Conservation (phyloP, 192 early-diverging fungal species). For the Mortierella alpina region DNA sequence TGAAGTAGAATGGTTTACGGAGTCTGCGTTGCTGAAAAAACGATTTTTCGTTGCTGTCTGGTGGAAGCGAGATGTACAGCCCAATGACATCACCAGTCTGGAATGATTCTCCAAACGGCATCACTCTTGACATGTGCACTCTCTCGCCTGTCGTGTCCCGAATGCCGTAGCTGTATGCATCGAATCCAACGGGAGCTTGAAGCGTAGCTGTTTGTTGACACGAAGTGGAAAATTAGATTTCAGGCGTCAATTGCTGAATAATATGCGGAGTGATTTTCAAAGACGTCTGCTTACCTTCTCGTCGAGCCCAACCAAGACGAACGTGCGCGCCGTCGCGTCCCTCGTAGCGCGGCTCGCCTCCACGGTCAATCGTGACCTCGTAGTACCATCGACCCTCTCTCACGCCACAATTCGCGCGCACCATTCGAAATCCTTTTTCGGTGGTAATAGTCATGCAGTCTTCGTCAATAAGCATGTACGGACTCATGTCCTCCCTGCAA, state of each 20-base stretch:
- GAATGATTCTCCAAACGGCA: slow-evolving; percentile 67
- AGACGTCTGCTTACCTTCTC: slow-evolving; percentile 60
- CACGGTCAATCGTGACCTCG: slow-evolving; percentile 65
- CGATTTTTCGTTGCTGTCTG: slow-evolving; percentile 38
- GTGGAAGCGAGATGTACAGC: slow-evolving; percentile 65
- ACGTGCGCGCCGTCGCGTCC: slow-evolving; percentile 68
- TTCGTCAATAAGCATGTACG: slow-evolving; percentile 64
- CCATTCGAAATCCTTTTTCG: slow-evolving; percentile 72
- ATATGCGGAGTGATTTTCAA: not conserved
- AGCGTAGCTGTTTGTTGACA: slow-evolving; percentile 57
- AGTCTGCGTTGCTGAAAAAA: slow-evolving; percentile 59
- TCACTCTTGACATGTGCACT: slow-evolving; percentile 62
- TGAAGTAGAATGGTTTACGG: slow-evolving; percentile 63
- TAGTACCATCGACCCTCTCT: slow-evolving; percentile 72
- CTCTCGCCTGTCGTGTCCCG: slow-evolving; percentile 73
- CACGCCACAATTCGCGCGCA: slow-evolving; percentile 69
- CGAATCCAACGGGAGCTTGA: slow-evolving; percentile 74
- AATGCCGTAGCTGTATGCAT: slow-evolving; percentile 72
- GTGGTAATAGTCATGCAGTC: slow-evolving; percentile 71
- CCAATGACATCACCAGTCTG: slow-evolving; percentile 74
- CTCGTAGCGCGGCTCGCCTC: slow-evolving; percentile 54
- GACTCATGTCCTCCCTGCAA: slow-evolving; percentile 68
- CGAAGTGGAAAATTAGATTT: slow-evolving; percentile 5
- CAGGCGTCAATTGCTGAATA: not conserved
- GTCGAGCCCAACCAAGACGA: slow-evolving; percentile 70